Base-by-base conservation (phyloP, 805 yeast genomes). In the Yarrowia yakushimensis region DNA sequence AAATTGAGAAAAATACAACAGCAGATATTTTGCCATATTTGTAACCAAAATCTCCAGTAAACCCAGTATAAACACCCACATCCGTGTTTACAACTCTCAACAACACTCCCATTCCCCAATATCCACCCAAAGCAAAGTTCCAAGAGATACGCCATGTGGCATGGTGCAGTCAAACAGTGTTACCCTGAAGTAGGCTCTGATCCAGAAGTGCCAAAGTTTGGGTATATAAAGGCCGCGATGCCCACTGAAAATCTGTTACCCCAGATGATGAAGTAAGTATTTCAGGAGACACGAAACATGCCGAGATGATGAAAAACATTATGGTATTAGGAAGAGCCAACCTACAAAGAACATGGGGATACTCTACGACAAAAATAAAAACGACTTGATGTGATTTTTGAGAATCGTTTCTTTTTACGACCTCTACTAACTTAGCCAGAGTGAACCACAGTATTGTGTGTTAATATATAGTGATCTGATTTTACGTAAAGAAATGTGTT, bases 251-350 rank as follows among this genome's bases (percentile, higher is more conserved):
- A 6, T 52, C 25, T 23, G 2, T 22, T n/a, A 36, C 17, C 43
- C 15, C 36, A 25, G 8, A 33, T 11, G 6, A 12, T 36, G 36
- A 43, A 23, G 59, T 52, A 41, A 52, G 59, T 52, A 52, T 33
- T 2, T 4, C 12, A 18, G 9, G 17, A 11, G 4, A n/a, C n/a
- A n/a, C n/a, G n/a, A n/a, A n/a, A n/a, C n/a, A n/a, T n/a, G n/a
- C 7, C 10, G 11, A 12, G 22, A 60, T 36, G 55, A 48, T 48
- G 42, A 36, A 33, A 31, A 42, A 42, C 63, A 48, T 60, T 45
- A 46, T 46, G 43, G 60, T 46, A 52, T 28, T 48, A 50, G 42
- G 59, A 54, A 46, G 60, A 48, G 43, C 42, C 62, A 61, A 37
- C 60, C 50, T 28, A 48, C 42, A 17, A 60, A 61, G 37, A 48